Evolutionary conservation across 2,329 filamentous ascomycete species (phyloP).

Genomic region (Colletotrichum melonis): DNA sequence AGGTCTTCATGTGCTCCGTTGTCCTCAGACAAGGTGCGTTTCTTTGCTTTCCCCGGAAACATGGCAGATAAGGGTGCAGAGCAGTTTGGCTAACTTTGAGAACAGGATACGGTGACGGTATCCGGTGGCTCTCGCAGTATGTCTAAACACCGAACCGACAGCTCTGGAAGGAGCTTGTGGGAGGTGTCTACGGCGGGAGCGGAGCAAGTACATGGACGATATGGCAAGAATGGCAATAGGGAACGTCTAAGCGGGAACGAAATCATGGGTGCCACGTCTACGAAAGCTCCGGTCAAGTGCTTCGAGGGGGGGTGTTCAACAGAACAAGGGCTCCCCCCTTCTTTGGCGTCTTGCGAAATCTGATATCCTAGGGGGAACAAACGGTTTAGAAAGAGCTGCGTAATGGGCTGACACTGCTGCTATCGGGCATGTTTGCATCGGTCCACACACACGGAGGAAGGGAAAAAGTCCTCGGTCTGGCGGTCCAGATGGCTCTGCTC

Average conservation of each 20-base stretch:
- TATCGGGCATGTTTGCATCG: background rate
- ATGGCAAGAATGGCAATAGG: conserved; percentile 18
- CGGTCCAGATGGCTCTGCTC: background rate
- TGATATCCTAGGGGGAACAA: conserved; percentile 9
- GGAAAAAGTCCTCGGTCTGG: background rate
- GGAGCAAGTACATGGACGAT: conserved; percentile 18
- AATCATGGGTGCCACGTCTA: conserved; percentile 26
- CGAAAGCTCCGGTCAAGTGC: conserved; percentile 19
- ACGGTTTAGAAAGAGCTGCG: conserved; percentile 6
- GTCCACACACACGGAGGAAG: background rate
- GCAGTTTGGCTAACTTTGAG: conserved; percentile 33
- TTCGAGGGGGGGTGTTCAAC: background rate
- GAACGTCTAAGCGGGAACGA: conserved; percentile 19
- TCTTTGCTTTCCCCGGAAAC: background rate
- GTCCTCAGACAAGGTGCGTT: conserved; percentile 91
- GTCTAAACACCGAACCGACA: conserved; percentile 66
- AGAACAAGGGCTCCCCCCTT: background rate
- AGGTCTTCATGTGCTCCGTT: conserved; percentile 99
- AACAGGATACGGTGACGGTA: conserved; percentile 85
- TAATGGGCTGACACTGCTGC: conserved; percentile 21
- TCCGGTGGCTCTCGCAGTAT: conserved; percentile 93
- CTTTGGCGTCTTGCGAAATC: background rate
- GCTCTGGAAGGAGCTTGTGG: conserved; percentile 18
- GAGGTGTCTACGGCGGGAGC: conserved; percentile 26
- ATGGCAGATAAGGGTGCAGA: background rate